phyloP scores from a whole-genome alignment of 192 early-diverging fungal genomes.

The Coemansia sp. region DNA sequence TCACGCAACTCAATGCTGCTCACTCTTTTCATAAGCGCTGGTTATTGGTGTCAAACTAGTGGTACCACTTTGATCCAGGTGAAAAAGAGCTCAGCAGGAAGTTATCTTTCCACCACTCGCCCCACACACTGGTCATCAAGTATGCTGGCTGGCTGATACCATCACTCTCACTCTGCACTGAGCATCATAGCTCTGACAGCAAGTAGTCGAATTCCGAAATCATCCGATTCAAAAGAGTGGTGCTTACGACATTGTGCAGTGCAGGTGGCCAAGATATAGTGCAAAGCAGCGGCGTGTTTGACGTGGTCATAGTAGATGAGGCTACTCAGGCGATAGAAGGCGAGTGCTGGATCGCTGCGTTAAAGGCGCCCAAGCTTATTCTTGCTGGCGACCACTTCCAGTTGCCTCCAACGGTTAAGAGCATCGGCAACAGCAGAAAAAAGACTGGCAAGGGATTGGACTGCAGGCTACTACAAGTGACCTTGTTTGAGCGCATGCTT shows the following conservation, averaged over 20 bases:
- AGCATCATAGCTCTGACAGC: too few species aligned
- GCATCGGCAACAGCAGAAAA: neutral
- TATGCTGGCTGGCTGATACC: too few species aligned
- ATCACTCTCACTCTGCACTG: too few species aligned
- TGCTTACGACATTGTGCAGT: constrained; percentile 80
- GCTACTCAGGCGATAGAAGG: constrained; percentile 78
- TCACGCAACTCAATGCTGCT: neutral
- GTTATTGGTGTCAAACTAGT: neutral
- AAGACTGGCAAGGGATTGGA: neutral
- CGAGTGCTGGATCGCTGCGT: constrained; percentile 87
- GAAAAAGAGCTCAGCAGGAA: neutral
- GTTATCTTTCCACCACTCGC: neutral
- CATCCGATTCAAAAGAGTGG: constrained; percentile 62
- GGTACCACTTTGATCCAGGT: neutral
- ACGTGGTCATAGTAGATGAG: constrained; percentile 87
- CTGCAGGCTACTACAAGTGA: neutral
- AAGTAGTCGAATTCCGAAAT: constrained; percentile 23
- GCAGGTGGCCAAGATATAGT: constrained; percentile 41
- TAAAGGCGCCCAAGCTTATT: constrained; percentile 68
- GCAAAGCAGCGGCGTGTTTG: constrained; percentile 59
- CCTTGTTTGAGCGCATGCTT: constrained; percentile 80
- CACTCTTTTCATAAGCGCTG: neutral
- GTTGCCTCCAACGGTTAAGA: constrained; percentile 82
- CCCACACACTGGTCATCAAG: neutral
- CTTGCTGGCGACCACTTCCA: constrained; percentile 89